These are phyloP conservation scores for Dispira parvispora DNA, from an alignment of 192 early-diverging fungal genomes.

Conservation along the genomic window DNA sequence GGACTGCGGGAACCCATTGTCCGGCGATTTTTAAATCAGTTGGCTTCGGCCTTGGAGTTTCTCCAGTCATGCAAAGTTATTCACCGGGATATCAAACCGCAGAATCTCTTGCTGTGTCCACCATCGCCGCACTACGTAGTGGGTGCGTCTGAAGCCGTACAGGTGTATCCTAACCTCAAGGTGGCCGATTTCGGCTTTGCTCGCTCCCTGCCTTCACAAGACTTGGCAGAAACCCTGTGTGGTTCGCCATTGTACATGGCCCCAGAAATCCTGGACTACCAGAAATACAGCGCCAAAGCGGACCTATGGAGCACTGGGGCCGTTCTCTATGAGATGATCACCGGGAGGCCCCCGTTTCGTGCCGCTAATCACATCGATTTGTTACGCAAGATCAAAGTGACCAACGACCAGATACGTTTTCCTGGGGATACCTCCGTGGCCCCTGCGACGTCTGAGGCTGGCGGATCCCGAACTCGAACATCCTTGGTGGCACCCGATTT, in stretches of 20 bases:
- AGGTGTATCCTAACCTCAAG: constrained; percentile 53
- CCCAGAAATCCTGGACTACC: constrained; percentile 70
- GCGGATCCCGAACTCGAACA: neutral
- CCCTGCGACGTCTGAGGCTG: neutral
- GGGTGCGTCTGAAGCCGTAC: constrained; percentile 23
- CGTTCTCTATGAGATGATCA: constrained; percentile 86
- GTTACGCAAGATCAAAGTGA: constrained; percentile 72
- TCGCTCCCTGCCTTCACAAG: constrained; percentile 59
- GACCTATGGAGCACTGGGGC: constrained; percentile 96
- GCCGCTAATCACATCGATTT: constrained; percentile 91
- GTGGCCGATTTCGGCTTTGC: constrained; percentile 99
- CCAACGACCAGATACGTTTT: constrained; percentile 70
- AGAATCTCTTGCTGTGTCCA: constrained; percentile 72
- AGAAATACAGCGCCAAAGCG: constrained; percentile 88
- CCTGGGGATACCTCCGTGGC: constrained; percentile 40
- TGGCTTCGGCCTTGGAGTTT: constrained; percentile 75
- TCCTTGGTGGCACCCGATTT: constrained; percentile 30
- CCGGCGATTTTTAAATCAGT: constrained; percentile 69
- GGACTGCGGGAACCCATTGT: constrained; percentile 69
- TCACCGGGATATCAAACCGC: constrained; percentile 96
- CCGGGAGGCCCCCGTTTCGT: constrained; percentile 78
- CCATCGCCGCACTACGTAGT: constrained; percentile 23
- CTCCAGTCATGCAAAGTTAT: constrained; percentile 73
- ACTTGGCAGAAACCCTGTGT: constrained; percentile 89
- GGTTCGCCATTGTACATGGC: constrained; percentile 96